Evolutionary conservation across 1,284 basidiomycete genomes (phyloP).

Genomic region (Amylostereum areolatum): DNA sequence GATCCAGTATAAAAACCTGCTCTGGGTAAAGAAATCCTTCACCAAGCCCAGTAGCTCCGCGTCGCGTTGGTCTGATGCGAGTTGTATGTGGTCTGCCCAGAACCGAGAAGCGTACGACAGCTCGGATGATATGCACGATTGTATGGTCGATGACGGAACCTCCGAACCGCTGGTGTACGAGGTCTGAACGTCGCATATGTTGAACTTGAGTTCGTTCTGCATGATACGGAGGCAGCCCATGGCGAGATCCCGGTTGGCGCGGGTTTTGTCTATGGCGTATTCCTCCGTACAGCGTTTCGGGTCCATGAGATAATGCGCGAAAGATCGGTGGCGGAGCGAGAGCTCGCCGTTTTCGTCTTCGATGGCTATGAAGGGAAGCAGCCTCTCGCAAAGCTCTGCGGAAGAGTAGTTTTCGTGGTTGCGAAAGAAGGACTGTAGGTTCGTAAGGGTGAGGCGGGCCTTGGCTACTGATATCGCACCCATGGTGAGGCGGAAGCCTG

Average conservation of each 20-base stretch:
- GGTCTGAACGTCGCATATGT: slow-evolving; percentile 23
- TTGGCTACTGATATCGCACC: slow-evolving; percentile 6
- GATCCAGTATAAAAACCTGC: not conserved
- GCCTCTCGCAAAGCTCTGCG: slow-evolving; percentile 1
- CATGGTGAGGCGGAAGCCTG: slow-evolving; percentile 5
- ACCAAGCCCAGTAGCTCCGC: not conserved
- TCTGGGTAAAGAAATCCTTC: not conserved
- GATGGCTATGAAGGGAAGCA: slow-evolving; percentile 6
- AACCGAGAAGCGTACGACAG: slow-evolving; percentile 28
- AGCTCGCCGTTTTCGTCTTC: not conserved
- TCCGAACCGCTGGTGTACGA: slow-evolving; percentile 21
- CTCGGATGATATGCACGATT: slow-evolving; percentile 17
- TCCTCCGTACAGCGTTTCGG: not conserved
- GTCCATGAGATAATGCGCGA: slow-evolving; percentile 9
- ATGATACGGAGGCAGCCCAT: slow-evolving; percentile 20
- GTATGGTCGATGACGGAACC: slow-evolving; percentile 10
- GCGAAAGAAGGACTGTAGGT: slow-evolving; percentile 5
- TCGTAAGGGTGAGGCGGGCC: slow-evolving; percentile 5
- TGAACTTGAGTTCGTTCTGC: slow-evolving; percentile 26
- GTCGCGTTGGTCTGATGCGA: slow-evolving; percentile 4
- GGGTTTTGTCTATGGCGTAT: slow-evolving; percentile 16
- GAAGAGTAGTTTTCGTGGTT: not conserved
- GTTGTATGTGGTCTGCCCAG: slow-evolving; percentile 26
- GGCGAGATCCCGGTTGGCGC: slow-evolving; percentile 15
- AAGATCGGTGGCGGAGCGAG: slow-evolving; percentile 9